Evolutionary conservation across 176 grass and related monocot species (phyloP), one percentile per base, ranked within the genome.

Genomic region (Lolium multiflorum): DNA sequence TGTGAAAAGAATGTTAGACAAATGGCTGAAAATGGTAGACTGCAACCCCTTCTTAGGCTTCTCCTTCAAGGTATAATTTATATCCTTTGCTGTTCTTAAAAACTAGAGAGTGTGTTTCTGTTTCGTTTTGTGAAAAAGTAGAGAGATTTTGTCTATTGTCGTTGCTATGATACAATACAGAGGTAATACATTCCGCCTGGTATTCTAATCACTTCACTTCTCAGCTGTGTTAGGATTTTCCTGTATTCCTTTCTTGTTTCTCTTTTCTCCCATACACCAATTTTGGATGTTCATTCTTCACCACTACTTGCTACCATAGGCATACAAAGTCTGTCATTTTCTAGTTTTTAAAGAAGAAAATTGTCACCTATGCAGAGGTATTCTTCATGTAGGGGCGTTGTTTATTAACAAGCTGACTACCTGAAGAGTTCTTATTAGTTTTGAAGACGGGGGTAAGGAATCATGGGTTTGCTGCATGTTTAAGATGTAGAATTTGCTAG

Each of bases 1-100:
- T 98, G 86, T 72, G 96, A 98, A 87, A 92, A 90, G 78, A 98
- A 98, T 95, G 96, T 98, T 83, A 95, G 93, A 79, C 91, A 94
- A 74, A 98, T 98, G 96, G 93, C 96, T 81, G 96, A 98, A 89
- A 98, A 92, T 82, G 93, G 96, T 63, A 86, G 93, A 87, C 77
- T 98, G 75, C 93, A 90, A 57, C 96, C 96, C 41, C 91, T 98
- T 87, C 91, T 98, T 64, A 93, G 87, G 31, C 89, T 95, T 63
- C 93, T 98, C n/a, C 95, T 98, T 83, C 84, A 95, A 92, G 95
- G 95, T 96, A 93, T 82, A 21, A 50, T 81, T n/a, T 51, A 43
- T 21, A 69, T 75, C 9, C 16, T 83, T 49, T 62, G 14, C 50
- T 81, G 81, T 81, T 80, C 20, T 67, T 51, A 59, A 26, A 21